Percentiles rank a stretch among this genome's conserved stretches.
Evolutionary conservation across 1,284 basidiomycete genomes (phyloP).

Genomic region (Cutaneotrichosporon cavernicola): DNA sequence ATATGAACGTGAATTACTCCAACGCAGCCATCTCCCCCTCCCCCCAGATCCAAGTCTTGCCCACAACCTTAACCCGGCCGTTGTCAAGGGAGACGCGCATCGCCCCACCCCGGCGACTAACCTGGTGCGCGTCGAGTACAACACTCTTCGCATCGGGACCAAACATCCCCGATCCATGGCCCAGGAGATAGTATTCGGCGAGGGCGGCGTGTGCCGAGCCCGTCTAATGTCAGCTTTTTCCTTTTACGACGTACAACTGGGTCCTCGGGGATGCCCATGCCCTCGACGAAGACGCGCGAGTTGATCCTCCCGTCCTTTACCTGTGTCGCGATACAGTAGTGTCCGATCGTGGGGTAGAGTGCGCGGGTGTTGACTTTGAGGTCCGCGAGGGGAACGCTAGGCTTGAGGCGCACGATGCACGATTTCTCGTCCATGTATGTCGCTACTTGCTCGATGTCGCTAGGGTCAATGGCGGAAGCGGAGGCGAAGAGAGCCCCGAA

Average conservation of each 20-base stretch:
- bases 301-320: slow-evolving; percentile 13
- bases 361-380: slow-evolving; percentile 8
- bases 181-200: slow-evolving; percentile 37
- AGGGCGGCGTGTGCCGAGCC: slow-evolving; percentile 42
- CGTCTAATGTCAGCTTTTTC: slow-evolving; percentile 26
- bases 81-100: slow-evolving; percentile 16
- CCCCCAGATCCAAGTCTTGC: slow-evolving; percentile 14
- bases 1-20: background rate
- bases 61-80: slow-evolving; percentile 14
- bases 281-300: slow-evolving; percentile 36
- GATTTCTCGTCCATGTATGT: background rate
- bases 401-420: background rate
- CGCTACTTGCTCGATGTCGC: background rate
- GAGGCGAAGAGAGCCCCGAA: background rate
- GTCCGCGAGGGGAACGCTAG: slow-evolving; percentile 1
- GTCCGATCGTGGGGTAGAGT: background rate
- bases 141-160: background rate
- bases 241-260: slow-evolving; percentile 36
- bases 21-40: background rate
- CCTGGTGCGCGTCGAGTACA: slow-evolving; percentile 21
- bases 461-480: background rate
- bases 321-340: slow-evolving; percentile 19
- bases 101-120: slow-evolving; percentile 21
- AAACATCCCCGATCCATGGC: background rate
- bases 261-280: slow-evolving; percentile 34